phyloP scores from a whole-genome alignment of 2,329 filamentous ascomycete species.

The Aspergillus viridinutans region DNA sequence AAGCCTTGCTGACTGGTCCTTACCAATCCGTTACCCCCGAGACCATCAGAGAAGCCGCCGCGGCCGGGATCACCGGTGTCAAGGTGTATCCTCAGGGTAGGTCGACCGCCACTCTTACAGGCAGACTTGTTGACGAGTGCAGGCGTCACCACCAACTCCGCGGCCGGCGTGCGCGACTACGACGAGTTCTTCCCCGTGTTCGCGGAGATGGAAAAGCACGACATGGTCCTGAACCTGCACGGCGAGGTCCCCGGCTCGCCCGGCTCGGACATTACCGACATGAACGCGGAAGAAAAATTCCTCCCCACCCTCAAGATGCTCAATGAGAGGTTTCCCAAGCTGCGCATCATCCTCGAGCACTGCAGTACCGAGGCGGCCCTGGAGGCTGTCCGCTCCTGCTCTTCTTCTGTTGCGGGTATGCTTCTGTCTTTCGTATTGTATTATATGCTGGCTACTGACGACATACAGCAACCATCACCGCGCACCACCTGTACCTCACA shows the following conservation, averaged over 20 bases:
- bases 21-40: constrained; percentile 63
- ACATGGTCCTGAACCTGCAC: constrained; percentile 87
- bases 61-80: constrained; percentile 68
- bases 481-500: constrained; percentile 77
- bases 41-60: constrained; percentile 68
- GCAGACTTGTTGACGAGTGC: constrained; percentile 29
- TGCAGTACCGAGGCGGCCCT: constrained; percentile 81
- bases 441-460: neutral
- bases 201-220: constrained; percentile 79
- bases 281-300: constrained; percentile 72
- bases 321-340: constrained; percentile 66
- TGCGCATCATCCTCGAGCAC: constrained; percentile 65
- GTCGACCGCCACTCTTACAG: neutral
- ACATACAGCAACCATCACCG: constrained; percentile 66
- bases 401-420: constrained; percentile 63
- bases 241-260: constrained; percentile 56
- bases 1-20: constrained; percentile 22
- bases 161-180: constrained; percentile 45
- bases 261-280: constrained; percentile 46
- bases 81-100: constrained; percentile 14
- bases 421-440: neutral
- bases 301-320: constrained; percentile 73
- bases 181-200: constrained; percentile 59
- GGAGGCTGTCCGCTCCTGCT: constrained; percentile 70
- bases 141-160: constrained; percentile 56